Evolutionary conservation across 306 rosid species (phyloP), one percentile per base, ranked within the genome.

Genomic region (Glycyrrhiza uralensis): DNA sequence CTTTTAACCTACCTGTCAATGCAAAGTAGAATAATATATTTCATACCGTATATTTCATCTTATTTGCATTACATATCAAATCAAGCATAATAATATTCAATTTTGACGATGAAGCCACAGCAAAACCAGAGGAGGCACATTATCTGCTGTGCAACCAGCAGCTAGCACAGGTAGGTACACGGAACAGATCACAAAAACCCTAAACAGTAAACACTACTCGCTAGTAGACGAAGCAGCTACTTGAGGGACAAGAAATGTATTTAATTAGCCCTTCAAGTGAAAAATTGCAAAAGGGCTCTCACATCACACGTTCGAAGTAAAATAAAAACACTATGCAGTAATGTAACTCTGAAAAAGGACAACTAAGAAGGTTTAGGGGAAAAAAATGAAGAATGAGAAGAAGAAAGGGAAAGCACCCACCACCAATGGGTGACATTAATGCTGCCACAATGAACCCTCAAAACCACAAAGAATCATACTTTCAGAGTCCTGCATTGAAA

Each of bases 361-460:
- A 44, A 73, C n/a, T n/a, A 41, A 13, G 19, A 33, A 17, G 22
- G 54, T 7, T 22, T 12, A 7, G 0, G 2, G n/a, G 4, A 13
- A 19, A 38, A 4, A n/a, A n/a, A n/a, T n/a, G n/a, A n/a, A n/a
- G n/a, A n/a, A n/a, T 20, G 1, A 10, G 23, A 51, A 3, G 32
- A 15, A 14, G 7, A 42, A 11, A 13, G 10, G 22, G 4, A 24
- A 19, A 3, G 1, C 9, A 63, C n/a, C n/a, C n/a, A n/a, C n/a
- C n/a, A 6, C 13, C 35, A 24, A 29, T 10, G 54, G 51, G 45
- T 58, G 69, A 52, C 36, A 33, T 82, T 80, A 84, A 64, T 80
- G 82, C 62, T 81, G 86, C 90, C 90, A 88, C 49, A 82, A 68
- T 9, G 83, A 81, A 59, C 56, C 66, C 24, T 86, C 88, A 45